Evolutionary conservation across 176 grass and related monocot species (phyloP), one percentile per base, ranked within the genome.

Genomic region (Elymus sibiricus): DNA sequence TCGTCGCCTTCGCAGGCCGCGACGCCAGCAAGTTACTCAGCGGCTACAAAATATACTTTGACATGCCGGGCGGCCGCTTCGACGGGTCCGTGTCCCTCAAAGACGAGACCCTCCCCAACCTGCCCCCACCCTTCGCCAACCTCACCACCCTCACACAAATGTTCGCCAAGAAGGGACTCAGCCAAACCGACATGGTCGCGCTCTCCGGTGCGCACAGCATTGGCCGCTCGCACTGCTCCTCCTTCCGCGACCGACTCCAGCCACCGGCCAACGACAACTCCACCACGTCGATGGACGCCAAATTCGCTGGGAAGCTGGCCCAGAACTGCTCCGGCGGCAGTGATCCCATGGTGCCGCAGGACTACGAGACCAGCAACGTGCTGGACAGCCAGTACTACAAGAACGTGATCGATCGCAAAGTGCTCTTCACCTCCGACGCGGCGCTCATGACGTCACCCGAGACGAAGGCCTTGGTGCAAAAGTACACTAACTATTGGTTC

Each of bases 1-100:
- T 91, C 64, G 76, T 91, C 77, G 86, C 90, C 60, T 92, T 92
- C 65, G 86, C 82, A 22, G 90, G 74, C 26, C 86, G 86, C 13
- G 89, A 92, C 87, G 74, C 87, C 2, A 70, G 58, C 34, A 44
- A 15, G 62, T 8, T 64, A 55, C 83, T 88, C 34, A 85, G 83
- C 83, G 0, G 7, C 14, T 0, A 6, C 31, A 24, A 5, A 0
- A 58, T 91, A 16, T 3, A 60, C 74, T 89, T 89, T 70, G n/a
- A 24, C 6, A 74, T 94, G 76, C 82, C 88, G 2, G 84, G 88
- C 0, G 91, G 91, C 5, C 86, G 91, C 61, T 77, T 51, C 2
- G 92, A 91, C 74, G 88, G 92, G 0, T 71, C 7, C 5, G 53
- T 56, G 53, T 56, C 53, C 53, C 53, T 56, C 2, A 56, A 56